Base-by-base conservation (phyloP, 148 eudicot genomes). In the Silene conica region DNA sequence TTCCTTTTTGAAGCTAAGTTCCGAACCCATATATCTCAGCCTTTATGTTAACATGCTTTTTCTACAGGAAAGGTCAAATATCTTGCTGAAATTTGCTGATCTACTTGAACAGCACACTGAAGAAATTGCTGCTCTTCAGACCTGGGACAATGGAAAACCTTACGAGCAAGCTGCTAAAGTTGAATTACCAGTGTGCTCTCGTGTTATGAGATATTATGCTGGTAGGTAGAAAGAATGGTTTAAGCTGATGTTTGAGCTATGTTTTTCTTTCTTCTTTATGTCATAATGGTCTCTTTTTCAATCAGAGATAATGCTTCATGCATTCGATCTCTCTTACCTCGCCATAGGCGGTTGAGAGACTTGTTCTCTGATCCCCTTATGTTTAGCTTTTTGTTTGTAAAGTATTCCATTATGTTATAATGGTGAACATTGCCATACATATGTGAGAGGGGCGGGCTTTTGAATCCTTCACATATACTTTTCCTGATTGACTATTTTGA, bases 131-230 rank as follows among this genome's bases (percentile, higher is more conserved):
- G 89, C 93, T 16, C 87, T 91, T 5, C 93, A 91, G 82, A 89
- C 89, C 38, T 91, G 93, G 96, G 93, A 89, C 70, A 89, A 86
- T 63, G 93, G 92, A 60, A 91, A 91, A 63, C 82, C 83, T 18
- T 88, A 81, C 74, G 89, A 89, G 77, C 96, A 91, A 73, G 67
- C 88, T 81, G 89, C 89, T 5, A 72, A 73, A 14, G 46, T 62
- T 55, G 96, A 91, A 85, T 46, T 91, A 28, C 96, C 96, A 23
- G 83, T 87, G 92, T 9, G 87, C 70, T 78, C 67, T 11, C 87
- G 96, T 5, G 55, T 87, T 8, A 69, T 90, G 68, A 83, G 92
- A 34, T 91, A 89, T 79, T 87, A 89, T 81, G 93, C 89, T 70
- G 91, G 97, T 89, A 72, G 13, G 83, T 79, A 3, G 18, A 50